These are phyloP conservation scores for Phytophthora pinifolia DNA, from an alignment of 352 stramenopile genomes.

Conservation along the genomic window DNA sequence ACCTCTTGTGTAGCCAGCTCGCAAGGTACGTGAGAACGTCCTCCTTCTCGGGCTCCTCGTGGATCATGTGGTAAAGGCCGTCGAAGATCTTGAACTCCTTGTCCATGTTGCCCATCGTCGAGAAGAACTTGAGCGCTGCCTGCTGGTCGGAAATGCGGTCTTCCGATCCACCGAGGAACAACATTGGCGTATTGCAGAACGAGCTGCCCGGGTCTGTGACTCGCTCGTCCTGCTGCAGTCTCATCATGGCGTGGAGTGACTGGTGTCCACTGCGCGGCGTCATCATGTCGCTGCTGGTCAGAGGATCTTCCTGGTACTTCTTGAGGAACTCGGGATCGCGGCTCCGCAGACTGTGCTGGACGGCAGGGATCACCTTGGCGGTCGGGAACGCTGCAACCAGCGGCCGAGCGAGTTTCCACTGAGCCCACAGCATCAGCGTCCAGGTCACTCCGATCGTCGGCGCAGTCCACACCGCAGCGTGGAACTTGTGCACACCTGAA, in stretches of 20 bases:
- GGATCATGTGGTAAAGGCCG: constrained; percentile 64
- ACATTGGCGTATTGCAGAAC: constrained; percentile 29
- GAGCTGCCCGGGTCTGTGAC: constrained; percentile 14
- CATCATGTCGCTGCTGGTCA: constrained; percentile 39
- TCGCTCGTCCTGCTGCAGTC: constrained; percentile 30
- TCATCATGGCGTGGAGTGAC: constrained; percentile 41
- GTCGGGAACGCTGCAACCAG: constrained; percentile 36
- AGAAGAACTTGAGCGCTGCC: constrained; percentile 40
- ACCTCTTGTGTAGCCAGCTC: constrained; percentile 41
- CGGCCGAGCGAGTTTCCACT: constrained; percentile 34
- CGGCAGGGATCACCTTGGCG: constrained; percentile 39
- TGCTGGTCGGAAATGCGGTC: constrained; percentile 51
- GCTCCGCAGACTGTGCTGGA: constrained; percentile 34
- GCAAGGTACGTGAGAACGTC: constrained; percentile 48
- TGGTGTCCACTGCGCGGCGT: constrained; percentile 41
- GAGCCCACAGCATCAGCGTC: constrained; percentile 38
- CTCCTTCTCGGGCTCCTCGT: constrained; percentile 59
- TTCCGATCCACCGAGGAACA: constrained; percentile 47
- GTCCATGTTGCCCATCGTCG: constrained; percentile 44
- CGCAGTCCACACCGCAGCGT: constrained; percentile 34
- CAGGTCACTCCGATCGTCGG: constrained; percentile 39
- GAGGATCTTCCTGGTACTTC: constrained; percentile 39
- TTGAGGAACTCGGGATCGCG: constrained; percentile 38
- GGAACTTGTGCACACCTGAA: constrained; percentile 40
- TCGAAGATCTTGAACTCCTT: constrained; percentile 68